Base-by-base conservation (phyloP, 345 rosid species). In the Pelargonium nanum region DNA sequence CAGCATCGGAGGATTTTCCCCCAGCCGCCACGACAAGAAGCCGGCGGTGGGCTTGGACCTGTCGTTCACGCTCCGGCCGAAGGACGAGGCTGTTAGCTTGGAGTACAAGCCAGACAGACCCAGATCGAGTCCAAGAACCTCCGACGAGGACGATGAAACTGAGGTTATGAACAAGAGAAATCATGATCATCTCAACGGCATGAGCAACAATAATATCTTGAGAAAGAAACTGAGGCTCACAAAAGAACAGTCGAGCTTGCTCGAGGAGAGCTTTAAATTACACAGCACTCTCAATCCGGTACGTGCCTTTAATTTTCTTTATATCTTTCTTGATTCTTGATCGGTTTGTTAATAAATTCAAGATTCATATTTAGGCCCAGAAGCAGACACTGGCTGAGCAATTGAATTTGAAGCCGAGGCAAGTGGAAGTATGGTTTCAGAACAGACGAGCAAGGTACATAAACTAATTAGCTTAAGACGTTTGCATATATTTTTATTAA, bases 401-500 rank as follows among this genome's bases (percentile, higher is more conserved):
- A 45, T 67, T 82, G 57, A 71, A 68, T 24, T 58, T 82, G 63
- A 75, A 70, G 45, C 70, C 87, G 48, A 73, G 87, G 59, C 87
- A 82, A 69, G 82, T 79, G n/a, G 87, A 82, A 64, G 82, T 79
- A 56, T 82, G 87, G 87, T 82, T 82, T 60, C 87, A 82, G 52
- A 82, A 82, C 69, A 73, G 87, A 70, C 77, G 87, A 71, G 87
- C 87, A 69, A 79, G 87, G 86, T 81, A 48, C 25, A 17, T 21
- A 19, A 60, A 52, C 22, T 30, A 9, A 20, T 21, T 25, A 56
- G 20, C 26, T 24, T 23, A 26, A n/a, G 26, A 56, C 22, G 10
- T 56, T 0, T 25, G 32, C n/a, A 25, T n/a, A 3, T 20, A 6
- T 24, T 15, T 30, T 34, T 25, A 58, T 25, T 44, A 26, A 44